phyloP scores from a whole-genome alignment of 1,139 yeast species.

The Sugiyamaella xylanicola region DNA sequence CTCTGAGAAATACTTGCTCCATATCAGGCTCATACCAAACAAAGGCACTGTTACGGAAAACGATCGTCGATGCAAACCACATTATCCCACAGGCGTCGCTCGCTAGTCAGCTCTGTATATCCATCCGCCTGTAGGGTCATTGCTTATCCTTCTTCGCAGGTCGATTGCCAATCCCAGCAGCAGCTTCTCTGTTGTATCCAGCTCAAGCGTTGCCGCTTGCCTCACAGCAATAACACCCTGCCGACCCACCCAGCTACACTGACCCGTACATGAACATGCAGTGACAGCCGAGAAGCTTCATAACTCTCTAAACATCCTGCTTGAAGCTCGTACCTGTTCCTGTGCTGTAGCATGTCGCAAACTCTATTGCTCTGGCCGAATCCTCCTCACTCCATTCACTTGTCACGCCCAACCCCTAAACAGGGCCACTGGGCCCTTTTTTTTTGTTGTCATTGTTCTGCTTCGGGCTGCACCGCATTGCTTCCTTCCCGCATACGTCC shows the following conservation, averaged over 20 bases:
- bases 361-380: neutral
- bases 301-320: too few species aligned
- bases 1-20: neutral
- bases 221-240: too few species aligned
- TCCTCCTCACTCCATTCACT: neutral
- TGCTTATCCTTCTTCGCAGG: too few species aligned
- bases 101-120: neutral
- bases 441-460: neutral
- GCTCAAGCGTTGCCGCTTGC: too few species aligned
- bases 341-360: too few species aligned
- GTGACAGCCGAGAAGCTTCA: too few species aligned
- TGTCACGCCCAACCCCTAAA: neutral
- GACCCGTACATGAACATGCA: too few species aligned
- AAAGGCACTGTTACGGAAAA: constrained; percentile 8
- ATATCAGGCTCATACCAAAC: constrained; percentile 8
- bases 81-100: neutral
- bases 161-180: too few species aligned
- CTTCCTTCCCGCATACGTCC: neutral
- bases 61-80: constrained; percentile 2
- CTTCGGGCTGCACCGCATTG: neutral
- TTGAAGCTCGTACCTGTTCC: too few species aligned
- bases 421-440: too few species aligned
- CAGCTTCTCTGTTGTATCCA: too few species aligned
- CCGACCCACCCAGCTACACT: too few species aligned
- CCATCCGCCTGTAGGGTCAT: neutral